Conservation (phyloP, 2,329 filamentous ascomycete genomes). For the Botrytis fragariae region DNA sequence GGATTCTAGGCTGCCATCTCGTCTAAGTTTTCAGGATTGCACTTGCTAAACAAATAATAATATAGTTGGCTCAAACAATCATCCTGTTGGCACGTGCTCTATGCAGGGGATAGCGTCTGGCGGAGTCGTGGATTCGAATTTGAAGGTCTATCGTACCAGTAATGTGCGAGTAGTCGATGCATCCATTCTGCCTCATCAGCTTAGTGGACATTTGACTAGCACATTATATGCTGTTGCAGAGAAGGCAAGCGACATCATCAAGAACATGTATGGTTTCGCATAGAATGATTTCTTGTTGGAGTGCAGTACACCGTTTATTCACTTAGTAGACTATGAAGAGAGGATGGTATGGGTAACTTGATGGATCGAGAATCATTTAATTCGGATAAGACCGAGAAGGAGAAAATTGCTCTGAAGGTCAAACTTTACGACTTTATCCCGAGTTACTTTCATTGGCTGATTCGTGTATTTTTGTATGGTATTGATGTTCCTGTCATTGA, state of each 20-base stretch:
- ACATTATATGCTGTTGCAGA: constrained; percentile 29
- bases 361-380: neutral
- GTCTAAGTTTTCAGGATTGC: neutral
- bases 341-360: neutral
- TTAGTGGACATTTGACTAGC: constrained; percentile 27
- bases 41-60: neutral
- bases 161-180: constrained; percentile 30
- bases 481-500: neutral
- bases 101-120: constrained; percentile 26
- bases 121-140: constrained; percentile 27
- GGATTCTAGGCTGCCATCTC: neutral
- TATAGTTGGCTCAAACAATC: constrained; percentile 21
- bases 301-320: neutral
- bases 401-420: neutral
- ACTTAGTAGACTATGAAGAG: neutral
- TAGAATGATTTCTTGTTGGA: neutral
- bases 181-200: constrained; percentile 24
- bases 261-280: neutral
- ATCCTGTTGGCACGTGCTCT: constrained; percentile 28
- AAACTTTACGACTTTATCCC: neutral
- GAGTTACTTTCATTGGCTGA: neutral
- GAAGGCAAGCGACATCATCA: constrained; percentile 27
- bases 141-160: constrained; percentile 28
- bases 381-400: neutral
- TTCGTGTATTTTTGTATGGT: neutral